Evolutionary conservation across 2,329 filamentous ascomycete species (phyloP).

Genomic region (Bipolaris victoriae): DNA sequence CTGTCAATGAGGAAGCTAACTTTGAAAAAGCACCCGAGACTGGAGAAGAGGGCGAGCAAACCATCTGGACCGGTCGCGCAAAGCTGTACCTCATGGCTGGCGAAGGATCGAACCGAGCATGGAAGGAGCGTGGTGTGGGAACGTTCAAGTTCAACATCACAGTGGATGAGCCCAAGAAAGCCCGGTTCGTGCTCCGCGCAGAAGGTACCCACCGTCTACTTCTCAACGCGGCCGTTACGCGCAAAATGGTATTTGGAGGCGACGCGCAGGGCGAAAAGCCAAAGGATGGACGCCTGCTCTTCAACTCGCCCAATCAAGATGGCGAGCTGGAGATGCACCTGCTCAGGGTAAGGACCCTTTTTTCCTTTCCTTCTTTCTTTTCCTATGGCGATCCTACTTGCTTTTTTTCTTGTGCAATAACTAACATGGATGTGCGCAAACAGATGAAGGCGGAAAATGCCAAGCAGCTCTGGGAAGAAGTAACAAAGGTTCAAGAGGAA

Average conservation of each 20-base stretch:
- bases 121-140: conserved; percentile 89
- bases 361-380: not conserved
- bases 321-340: conserved; percentile 61
- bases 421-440: not conserved
- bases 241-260: conserved; percentile 79
- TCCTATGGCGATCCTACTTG: not conserved
- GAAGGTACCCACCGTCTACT: conserved; percentile 87
- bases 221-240: conserved; percentile 81
- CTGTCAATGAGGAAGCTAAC: conserved; percentile 20
- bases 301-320: conserved; percentile 62
- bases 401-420: not conserved
- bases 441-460: conserved; percentile 34
- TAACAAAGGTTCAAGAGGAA: conserved; percentile 28
- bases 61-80: conserved; percentile 75
- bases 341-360: conserved; percentile 58
- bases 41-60: conserved; percentile 83
- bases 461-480: conserved; percentile 34
- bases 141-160: conserved; percentile 77
- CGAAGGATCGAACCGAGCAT: conserved; percentile 63
- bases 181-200: conserved; percentile 86
- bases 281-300: conserved; percentile 71
- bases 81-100: conserved; percentile 82
- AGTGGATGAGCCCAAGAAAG: conserved; percentile 51
- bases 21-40: conserved; percentile 69
- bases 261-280: conserved; percentile 67